A percentile compares a stretch with the other conserved stretches of the same genome.
These are phyloP conservation scores for Trichoderma orchidacearum DNA, from an alignment of 495 filamentous ascomycete species.

Conservation along the genomic window DNA sequence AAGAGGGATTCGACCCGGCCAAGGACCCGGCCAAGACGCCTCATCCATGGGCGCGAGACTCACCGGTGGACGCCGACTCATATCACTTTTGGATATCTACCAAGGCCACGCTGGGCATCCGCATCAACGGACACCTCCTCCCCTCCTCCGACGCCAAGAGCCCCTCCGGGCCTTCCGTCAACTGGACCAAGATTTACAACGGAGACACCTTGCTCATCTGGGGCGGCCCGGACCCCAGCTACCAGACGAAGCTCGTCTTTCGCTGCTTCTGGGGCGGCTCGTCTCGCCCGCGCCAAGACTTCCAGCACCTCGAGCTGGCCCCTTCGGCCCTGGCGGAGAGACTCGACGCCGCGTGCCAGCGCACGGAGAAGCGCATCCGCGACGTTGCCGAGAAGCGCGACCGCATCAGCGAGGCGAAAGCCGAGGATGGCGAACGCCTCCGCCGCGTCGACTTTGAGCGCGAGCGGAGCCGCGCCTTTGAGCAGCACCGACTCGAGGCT, in stretches of 20 bases:
- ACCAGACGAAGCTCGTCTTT: slow-evolving; percentile 23
- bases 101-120: slow-evolving; percentile 54
- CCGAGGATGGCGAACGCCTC: slow-evolving; percentile 8
- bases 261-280: slow-evolving; percentile 34
- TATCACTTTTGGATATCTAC: slow-evolving; percentile 63
- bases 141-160: slow-evolving; percentile 31
- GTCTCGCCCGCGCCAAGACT: slow-evolving; percentile 10
- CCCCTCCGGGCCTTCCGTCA: slow-evolving; percentile 26
- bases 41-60: slow-evolving; percentile 20
- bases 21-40: slow-evolving; percentile 25
- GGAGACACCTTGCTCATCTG: slow-evolving; percentile 61
- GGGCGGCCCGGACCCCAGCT: slow-evolving; percentile 6
- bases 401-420: slow-evolving; percentile 10
- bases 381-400: slow-evolving; percentile 20
- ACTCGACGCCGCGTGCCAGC: slow-evolving; percentile 13
- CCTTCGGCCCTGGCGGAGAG: slow-evolving; percentile 7
- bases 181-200: slow-evolving; percentile 55
- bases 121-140: slow-evolving; percentile 53
- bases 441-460: slow-evolving; percentile 18
- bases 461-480: slow-evolving; percentile 26
- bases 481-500: slow-evolving; percentile 22
- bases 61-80: slow-evolving; percentile 28
- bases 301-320: slow-evolving; percentile 7
- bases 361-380: slow-evolving; percentile 17
- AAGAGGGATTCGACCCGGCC: slow-evolving; percentile 41